Base-by-base conservation (phyloP, 176 grass and related monocot genomes). In the Oryza punctata region DNA sequence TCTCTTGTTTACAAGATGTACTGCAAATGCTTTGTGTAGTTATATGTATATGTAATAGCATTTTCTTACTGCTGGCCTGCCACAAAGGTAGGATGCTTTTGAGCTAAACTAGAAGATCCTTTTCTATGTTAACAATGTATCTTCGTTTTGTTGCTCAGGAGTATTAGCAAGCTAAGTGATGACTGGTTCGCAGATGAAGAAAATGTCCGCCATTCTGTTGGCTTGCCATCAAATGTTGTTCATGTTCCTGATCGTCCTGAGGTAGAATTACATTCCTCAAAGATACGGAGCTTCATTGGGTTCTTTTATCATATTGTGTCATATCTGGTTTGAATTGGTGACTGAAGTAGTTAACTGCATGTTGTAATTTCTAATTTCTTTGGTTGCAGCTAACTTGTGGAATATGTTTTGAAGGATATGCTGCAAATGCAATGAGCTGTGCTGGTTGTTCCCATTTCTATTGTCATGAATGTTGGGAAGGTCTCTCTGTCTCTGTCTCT, bases 151-250 rank as follows among this genome's bases (percentile, higher is more conserved):
- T 54, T 47, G 75, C 72, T 35, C 80, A 97, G 95, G 95, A 77
- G 90, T 79, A 85, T 88, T 8, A 91, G 78, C 79, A 92, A 89
- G 61, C 70, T 94, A 37, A 85, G 38, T 67, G 95, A 97, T 63
- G 88, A 93, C 88, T 97, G 95, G 95, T 97, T 97, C 68, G 81
- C 75, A 73, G 68, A 97, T 84, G 95, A 97, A 87, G 84, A 89
- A 45, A 72, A 84, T 73, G 85, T 97, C 3, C 95, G 92, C 74
- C 29, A 88, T 77, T 69, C 23, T 66, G 86, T 94, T 69, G 92
- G 92, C 59, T 89, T 97, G 79, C 77, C 91, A 61, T 78, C 86
- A 57, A 79, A 85, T 73, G 52, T 25, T 82, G 78, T 60, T 72
- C 14, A 38, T 79, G 49, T 87, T 72, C 66, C 76, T 45, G 66